These are phyloP conservation scores for Aureobasidium uvarum DNA, from an alignment of 2,329 filamentous ascomycete species.

Conservation along the genomic window DNA sequence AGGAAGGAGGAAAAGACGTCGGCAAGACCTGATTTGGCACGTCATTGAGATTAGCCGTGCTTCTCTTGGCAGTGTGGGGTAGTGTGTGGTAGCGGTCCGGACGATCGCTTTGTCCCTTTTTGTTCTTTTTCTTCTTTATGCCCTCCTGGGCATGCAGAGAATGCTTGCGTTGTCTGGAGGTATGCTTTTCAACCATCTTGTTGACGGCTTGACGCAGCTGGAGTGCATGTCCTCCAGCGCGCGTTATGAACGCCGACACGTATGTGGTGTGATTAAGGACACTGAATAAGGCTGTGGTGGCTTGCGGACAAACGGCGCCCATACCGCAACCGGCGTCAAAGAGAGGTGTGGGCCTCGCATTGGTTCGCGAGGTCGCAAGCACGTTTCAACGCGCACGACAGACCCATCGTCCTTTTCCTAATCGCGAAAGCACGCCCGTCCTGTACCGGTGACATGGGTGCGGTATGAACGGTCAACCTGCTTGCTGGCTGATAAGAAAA, in stretches of 20 bases:
- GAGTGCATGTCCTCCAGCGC: background rate
- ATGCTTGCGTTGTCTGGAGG: background rate
- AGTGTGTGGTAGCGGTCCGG: background rate
- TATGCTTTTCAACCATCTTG: background rate
- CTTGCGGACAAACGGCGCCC: constrained; percentile 17
- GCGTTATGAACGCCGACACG: background rate
- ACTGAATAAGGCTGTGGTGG: constrained; percentile 16
- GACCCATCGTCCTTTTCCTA: background rate
- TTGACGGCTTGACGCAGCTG: background rate
- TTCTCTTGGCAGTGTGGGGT: constrained; percentile 23
- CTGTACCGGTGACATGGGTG: background rate
- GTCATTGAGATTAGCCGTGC: background rate
- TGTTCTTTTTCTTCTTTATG: background rate
- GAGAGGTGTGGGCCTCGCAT: constrained; percentile 18
- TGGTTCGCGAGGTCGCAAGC: constrained; percentile 1
- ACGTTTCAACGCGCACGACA: background rate
- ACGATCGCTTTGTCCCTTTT: constrained; percentile 4
- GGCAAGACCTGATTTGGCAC: constrained; percentile 2
- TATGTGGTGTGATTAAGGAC: constrained; percentile 3
- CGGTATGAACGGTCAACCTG: background rate
- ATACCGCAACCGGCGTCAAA: background rate
- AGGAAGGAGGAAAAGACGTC: background rate
- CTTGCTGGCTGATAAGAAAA: background rate
- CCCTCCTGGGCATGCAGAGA: background rate
- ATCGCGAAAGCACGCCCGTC: background rate